Conservation (phyloP, 83 land plant species). For the Diphasiastrum complanatum region DNA sequence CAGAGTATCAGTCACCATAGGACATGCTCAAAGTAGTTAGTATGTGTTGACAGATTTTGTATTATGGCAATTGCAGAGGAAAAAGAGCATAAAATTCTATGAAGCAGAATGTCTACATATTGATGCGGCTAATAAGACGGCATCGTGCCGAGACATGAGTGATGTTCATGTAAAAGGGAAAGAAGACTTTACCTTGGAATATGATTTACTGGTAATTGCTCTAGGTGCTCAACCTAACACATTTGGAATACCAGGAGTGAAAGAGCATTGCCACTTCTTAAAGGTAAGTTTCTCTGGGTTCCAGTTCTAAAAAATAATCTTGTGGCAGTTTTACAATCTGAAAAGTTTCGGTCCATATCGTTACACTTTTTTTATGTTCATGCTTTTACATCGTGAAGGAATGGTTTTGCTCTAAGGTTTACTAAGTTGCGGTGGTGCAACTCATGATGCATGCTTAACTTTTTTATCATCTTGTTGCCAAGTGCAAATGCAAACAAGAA, state of each 20-base stretch:
- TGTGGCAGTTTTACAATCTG: not conserved
- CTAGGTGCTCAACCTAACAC: constrained; percentile 33
- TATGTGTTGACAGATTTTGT: not conserved
- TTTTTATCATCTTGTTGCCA: too few species aligned
- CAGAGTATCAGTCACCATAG: too few species aligned
- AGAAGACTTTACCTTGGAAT: constrained; percentile 24
- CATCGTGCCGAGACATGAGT: constrained; percentile 17
- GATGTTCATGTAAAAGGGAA: constrained; percentile 8
- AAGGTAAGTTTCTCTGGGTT: constrained; percentile 21
- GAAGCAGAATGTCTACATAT: constrained; percentile 25
- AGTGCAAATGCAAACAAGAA: too few species aligned
- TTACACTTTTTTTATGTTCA: too few species aligned
- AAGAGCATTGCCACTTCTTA: constrained; percentile 26
- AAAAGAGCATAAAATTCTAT: constrained; percentile 14
- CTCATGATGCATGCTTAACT: too few species aligned
- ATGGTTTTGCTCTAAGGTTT: too few species aligned
- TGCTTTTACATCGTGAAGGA: too few species aligned
- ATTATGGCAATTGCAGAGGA: not conserved
- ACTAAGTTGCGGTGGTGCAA: too few species aligned
- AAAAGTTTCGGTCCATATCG: not conserved
- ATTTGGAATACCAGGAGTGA: constrained; percentile 29
- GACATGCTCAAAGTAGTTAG: too few species aligned
- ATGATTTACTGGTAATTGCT: constrained; percentile 32
- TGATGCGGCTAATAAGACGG: constrained; percentile 22
- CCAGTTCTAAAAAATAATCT: not conserved